Evolutionary conservation across 2,329 filamentous ascomycete genomes (phyloP), one percentile per base, ranked within the genome.

Genomic region (Coccinonectria pachysandricola): DNA sequence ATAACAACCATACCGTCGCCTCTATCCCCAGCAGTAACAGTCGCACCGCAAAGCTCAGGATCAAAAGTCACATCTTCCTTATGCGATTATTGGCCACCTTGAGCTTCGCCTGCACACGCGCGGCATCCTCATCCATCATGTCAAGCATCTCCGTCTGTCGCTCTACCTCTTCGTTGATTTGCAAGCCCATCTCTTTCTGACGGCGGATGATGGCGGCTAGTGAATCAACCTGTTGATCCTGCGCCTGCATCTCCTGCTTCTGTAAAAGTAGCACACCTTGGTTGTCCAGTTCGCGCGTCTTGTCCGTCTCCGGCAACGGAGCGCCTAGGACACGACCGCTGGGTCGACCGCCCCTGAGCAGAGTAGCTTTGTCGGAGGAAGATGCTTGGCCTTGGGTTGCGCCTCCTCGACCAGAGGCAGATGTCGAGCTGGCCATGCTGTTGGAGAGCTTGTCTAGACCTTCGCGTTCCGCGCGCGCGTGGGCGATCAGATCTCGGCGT

Each of bases 261-360:
- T 91, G 83, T 34, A 91, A 54, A 50, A 80, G 71, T 35, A 87
- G 43, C 11, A 91, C 75, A 0, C 80, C 82, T 4, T 65, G 54
- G 42, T 91, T 91, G 47, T 85, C 82, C 28, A 84, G 55, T 50
- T 88, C 81, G 8, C 82, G 59, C 21, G 83, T 88, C 35, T 73
- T 70, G 31, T 82, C 76, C 10, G 80, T 87, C 56, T 92, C 83
- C 2, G 76, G 69, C 3, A 79, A 57, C 2, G 80, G 79, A 1
- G 69, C 78, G 1, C 83, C 83, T 1, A 88, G 60, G 3, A 87
- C 79, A 21, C 83, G 64, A 2, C 81, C 72, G 2, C 67, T 58
- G 1, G 51, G 43, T 25, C 43, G 32, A 28, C 50, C 47, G 42
- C 50, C 43, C 26, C 38, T 40, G 22, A 75, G 52, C 16, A 77